Evolutionary conservation across 345 rosid species (phyloP).

Genomic region (Mangifera indica): DNA sequence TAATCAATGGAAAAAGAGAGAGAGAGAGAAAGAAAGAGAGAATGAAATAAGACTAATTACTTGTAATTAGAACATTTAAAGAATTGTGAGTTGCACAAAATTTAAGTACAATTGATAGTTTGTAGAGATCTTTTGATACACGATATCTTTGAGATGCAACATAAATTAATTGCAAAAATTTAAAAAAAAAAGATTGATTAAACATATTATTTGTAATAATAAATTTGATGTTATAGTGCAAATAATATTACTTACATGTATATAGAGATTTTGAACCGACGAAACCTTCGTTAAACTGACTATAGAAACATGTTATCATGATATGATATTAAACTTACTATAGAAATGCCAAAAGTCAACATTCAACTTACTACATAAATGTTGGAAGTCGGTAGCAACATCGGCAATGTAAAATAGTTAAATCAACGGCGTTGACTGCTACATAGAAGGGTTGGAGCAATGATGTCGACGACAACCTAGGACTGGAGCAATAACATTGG

Average conservation of each 20-base stretch:
- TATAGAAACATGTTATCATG: too few relatives aligned
- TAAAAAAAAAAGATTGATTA: background rate
- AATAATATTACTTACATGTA: constrained; percentile 22
- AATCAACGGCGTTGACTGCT: too few relatives aligned
- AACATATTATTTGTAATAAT: background rate
- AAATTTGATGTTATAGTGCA: background rate
- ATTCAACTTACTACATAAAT: too few relatives aligned
- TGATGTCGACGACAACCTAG: too few relatives aligned
- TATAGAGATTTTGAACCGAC: constrained; percentile 31
- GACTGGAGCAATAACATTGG: too few relatives aligned
- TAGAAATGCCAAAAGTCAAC: too few relatives aligned
- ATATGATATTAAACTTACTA: too few relatives aligned
- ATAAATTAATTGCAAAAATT: constrained; percentile 57
- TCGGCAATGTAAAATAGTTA: too few relatives aligned
- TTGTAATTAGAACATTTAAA: constrained; percentile 46
- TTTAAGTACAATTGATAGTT: constrained; percentile 59
- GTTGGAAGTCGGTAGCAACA: too few relatives aligned
- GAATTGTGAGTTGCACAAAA: constrained; percentile 28
- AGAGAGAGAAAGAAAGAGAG: too few relatives aligned
- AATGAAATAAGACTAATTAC: constrained; percentile 31
- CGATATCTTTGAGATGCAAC: constrained; percentile 77
- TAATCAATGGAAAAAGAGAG: background rate
- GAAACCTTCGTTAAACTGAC: constrained; percentile 32
- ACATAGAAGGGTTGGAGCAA: too few relatives aligned
- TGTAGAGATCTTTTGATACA: constrained; percentile 55